These are phyloP conservation scores for Handroanthus guayacan DNA, from an alignment of 257 asterid genomes.

Conservation along the genomic window DNA sequence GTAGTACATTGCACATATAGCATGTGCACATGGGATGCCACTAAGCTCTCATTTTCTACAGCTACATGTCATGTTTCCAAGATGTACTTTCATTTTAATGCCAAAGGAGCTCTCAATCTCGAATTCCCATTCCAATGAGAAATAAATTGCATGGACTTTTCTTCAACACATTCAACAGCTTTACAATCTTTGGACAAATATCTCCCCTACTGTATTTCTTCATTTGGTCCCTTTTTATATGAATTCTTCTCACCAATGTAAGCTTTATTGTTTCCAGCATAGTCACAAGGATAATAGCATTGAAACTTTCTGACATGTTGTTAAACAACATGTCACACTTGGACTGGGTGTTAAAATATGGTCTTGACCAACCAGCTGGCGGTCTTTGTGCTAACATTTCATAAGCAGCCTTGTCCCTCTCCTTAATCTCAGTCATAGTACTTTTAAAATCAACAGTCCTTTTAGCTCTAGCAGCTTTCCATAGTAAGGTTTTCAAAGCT, in stretches of 20 bases:
- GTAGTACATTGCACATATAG: not conserved
- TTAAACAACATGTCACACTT: not conserved
- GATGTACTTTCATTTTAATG: not conserved
- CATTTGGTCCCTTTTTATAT: not conserved
- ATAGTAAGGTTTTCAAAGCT: not conserved
- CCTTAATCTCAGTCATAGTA: not conserved
- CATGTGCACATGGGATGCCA: not conserved
- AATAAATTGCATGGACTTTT: not conserved
- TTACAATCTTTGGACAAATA: not conserved
- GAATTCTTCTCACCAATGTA: not conserved
- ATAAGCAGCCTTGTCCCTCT: not conserved
- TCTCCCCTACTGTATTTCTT: not conserved
- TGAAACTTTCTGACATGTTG: conserved; percentile 3
- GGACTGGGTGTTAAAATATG: not conserved
- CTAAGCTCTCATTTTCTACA: not conserved
- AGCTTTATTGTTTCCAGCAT: not conserved
- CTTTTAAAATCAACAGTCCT: not conserved
- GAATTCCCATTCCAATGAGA: not conserved
- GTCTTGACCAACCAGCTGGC: not conserved
- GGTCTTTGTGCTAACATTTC: not conserved
- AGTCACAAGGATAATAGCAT: not conserved
- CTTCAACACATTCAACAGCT: not conserved
- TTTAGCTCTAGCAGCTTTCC: not conserved
- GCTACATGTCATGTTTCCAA: not conserved
- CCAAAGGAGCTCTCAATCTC: not conserved